These are phyloP conservation scores for Diaporthe sp. DNA, from an alignment of 2,329 filamentous ascomycete species.

Conservation along the genomic window DNA sequence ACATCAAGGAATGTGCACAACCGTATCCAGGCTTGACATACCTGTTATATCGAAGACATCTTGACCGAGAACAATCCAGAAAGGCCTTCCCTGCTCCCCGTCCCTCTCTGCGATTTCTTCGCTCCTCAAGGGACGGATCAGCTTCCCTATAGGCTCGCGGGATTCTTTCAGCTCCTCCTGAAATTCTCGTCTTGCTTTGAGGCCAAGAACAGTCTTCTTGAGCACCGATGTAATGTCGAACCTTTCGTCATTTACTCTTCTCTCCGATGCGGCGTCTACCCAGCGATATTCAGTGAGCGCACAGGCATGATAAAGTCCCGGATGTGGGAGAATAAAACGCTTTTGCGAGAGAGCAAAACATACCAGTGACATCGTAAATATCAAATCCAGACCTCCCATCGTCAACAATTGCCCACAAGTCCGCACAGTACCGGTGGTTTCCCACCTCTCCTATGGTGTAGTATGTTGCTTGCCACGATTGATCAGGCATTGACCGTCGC, in stretches of 20 bases:
- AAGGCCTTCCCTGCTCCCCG: neutral
- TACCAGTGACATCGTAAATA: conserved; percentile 14
- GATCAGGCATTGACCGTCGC: too few relatives aligned
- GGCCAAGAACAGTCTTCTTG: neutral
- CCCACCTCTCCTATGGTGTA: neutral
- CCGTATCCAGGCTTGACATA: neutral
- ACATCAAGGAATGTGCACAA: neutral
- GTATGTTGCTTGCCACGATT: neutral
- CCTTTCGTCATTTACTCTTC: neutral
- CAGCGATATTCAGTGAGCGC: neutral
- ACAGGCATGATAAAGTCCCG: too few relatives aligned
- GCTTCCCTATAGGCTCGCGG: neutral
- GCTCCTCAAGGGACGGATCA: neutral
- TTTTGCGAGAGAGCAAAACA: neutral
- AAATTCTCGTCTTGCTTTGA: neutral
- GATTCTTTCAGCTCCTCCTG: neutral
- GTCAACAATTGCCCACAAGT: neutral
- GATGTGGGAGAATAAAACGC: rapidly evolving
- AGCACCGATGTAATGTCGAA: neutral
- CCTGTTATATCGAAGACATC: conserved; percentile 3
- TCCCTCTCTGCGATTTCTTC: conserved; percentile 4
- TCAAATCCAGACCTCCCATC: neutral
- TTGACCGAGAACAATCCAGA: neutral
- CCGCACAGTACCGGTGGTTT: neutral
- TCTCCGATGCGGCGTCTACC: neutral